Percentiles rank a stretch among this genome's conserved stretches.
Evolutionary conservation across 1,284 basidiomycete species (phyloP).

Genomic region (Sphagnurus paluster): DNA sequence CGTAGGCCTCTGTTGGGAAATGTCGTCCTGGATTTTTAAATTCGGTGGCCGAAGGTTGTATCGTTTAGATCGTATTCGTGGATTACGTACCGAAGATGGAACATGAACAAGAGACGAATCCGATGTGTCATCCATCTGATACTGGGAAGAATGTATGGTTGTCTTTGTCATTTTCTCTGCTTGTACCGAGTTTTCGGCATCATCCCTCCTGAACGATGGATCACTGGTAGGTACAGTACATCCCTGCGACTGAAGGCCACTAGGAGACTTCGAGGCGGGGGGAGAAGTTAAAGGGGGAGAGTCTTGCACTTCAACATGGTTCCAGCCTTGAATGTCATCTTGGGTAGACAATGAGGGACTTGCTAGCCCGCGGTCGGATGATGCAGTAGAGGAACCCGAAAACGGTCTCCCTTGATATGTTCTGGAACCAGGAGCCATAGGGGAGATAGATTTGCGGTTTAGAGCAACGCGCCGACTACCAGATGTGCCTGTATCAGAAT

Average conservation of each 20-base stretch:
- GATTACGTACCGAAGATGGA: conserved; percentile 38
- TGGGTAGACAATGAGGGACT: conserved; percentile 26
- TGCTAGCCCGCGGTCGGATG: conserved; percentile 27
- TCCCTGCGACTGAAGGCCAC: conserved; percentile 4
- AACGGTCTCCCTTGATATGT: conserved; percentile 21
- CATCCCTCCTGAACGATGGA: conserved; percentile 2
- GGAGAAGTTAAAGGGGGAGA: conserved; percentile 17
- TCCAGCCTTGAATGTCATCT: conserved; percentile 23
- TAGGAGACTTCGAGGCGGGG: background rate
- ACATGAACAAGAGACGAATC: conserved; percentile 45
- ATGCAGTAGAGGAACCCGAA: conserved; percentile 27
- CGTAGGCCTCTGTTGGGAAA: conserved; percentile 18
- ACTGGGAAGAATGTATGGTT: conserved; percentile 30
- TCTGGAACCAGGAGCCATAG: conserved; percentile 63
- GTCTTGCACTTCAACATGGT: conserved; percentile 26
- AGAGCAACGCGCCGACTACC: conserved; percentile 63
- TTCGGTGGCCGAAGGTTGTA: conserved; percentile 44
- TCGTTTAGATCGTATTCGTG: conserved; percentile 53
- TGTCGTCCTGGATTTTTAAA: conserved; percentile 43
- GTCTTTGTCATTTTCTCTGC: conserved; percentile 31
- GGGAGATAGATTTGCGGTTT: conserved; percentile 66
- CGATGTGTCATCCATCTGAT: conserved; percentile 30
- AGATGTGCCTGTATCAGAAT: conserved; percentile 47
- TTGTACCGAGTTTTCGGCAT: background rate
- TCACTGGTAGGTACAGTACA: too few species aligned